Percentiles rank a stretch among this genome's conserved stretches.
Conservation (phyloP, 176 grass and related monocot species). For the Avena eriantha region DNA sequence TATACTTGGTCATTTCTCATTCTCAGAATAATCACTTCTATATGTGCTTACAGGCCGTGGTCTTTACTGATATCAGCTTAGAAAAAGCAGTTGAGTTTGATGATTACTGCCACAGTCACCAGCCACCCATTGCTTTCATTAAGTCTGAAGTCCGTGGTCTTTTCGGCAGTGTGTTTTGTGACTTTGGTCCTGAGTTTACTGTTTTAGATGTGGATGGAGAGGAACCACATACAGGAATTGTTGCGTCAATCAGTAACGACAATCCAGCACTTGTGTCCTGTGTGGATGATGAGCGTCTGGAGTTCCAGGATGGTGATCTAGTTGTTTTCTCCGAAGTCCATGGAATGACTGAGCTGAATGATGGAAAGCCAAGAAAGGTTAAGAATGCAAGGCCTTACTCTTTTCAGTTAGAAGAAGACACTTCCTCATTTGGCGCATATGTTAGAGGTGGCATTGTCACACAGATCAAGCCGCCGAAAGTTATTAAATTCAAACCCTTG, state of each 20-base stretch:
- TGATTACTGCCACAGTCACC: conserved; percentile 81
- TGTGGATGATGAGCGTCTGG: conserved; percentile 92
- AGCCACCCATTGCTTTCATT: conserved; percentile 91
- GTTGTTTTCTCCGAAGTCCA: conserved; percentile 90
- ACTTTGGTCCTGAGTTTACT: conserved; percentile 89
- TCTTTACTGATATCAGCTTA: conserved; percentile 88
- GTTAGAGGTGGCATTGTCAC: conserved; percentile 86
- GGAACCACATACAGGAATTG: conserved; percentile 90
- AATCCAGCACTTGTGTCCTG: conserved; percentile 81
- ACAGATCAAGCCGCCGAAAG: conserved; percentile 84
- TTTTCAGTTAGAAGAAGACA: conserved; percentile 90
- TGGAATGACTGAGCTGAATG: conserved; percentile 88
- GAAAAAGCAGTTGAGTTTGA: conserved; percentile 82
- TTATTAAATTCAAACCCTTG: conserved; percentile 83
- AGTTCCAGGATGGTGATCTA: conserved; percentile 92
- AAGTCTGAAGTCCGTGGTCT: conserved; percentile 84
- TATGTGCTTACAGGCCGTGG: conserved; percentile 59
- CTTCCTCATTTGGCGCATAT: conserved; percentile 70
- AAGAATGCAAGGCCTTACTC: conserved; percentile 89
- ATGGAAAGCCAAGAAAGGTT: conserved; percentile 86
- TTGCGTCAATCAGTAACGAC: conserved; percentile 89
- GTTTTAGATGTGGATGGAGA: conserved; percentile 93
- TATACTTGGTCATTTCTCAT: conserved; percentile 6
- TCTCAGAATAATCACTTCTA: conserved; percentile 21
- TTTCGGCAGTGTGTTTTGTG: conserved; percentile 88